Base-by-base conservation (phyloP, 2,329 filamentous ascomycete species). In the Akanthomyces muscarius region DNA sequence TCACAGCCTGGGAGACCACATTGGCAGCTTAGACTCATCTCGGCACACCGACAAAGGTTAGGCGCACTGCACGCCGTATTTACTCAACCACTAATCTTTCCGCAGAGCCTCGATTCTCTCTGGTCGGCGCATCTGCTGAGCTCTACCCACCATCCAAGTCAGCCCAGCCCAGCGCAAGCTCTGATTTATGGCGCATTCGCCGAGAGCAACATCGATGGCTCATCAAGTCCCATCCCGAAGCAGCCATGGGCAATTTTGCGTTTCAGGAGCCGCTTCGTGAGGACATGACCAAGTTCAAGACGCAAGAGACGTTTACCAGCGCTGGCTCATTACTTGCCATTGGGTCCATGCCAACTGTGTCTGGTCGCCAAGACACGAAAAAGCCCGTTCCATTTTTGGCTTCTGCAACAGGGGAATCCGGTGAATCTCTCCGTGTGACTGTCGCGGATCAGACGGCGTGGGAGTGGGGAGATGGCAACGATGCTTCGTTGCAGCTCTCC, bases 391-490 rank as follows among this genome's bases (percentile, higher is more conserved):
- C 76, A 1, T 72, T 76, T 67, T 77, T 81, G 65, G 83, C 77
- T 65, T 81, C 76, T 68, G 80, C 76, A 5, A 76, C 81, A 2
- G 88, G 88, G n/a, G 78, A 81, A 55, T 81, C 79, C 16, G 84
- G 85, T 1, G 83, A 87, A 66, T 74, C 83, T 1, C 73, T 91
- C 11, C 83, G 83, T 2, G 69, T 91, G 2, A 72, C 81, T 5
- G 76, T 78, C 7, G 71, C 88, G 4, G 76, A 78, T 4, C 71
- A 79, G 25, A 80, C 85, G 54, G 76, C 75, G 54, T 83, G 82
- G 75, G 77, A 79, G n/a, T 89, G 87, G 85, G 73, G 71, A 0
- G 70, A 74, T 3, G 73, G 81, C 42, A 74, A 75, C 42, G 77
- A 77, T 45, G 71, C 78, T 1, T 79, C 76, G 57, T 71, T 89